Evolutionary conservation across 2,329 filamentous ascomycete species (phyloP).

Genomic region (Cephalotrichum gorgonifer): DNA sequence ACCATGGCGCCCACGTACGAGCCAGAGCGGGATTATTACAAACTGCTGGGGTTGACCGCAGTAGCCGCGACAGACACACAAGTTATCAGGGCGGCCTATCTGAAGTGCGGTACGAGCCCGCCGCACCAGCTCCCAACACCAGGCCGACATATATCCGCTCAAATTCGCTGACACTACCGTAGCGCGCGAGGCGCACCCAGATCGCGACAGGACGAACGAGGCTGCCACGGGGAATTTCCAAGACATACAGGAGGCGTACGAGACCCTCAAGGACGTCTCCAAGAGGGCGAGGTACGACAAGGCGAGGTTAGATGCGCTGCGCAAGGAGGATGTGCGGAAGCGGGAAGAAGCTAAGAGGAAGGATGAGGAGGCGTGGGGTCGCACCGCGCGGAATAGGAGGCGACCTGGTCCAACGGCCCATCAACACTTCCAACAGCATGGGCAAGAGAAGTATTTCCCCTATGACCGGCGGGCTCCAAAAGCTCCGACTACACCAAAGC

Average conservation of each 20-base stretch:
- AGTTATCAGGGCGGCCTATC: conserved; percentile 2
- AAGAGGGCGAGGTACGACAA: conserved; percentile 44
- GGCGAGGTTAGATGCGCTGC: conserved; percentile 38
- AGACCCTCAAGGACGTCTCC: conserved; percentile 50
- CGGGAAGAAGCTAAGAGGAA: conserved; percentile 27
- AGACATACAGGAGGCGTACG: conserved; percentile 75
- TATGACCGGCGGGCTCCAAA: conserved; percentile 1
- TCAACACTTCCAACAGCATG: not conserved
- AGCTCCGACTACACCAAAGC: not conserved
- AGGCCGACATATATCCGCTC: not conserved
- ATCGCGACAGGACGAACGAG: conserved; percentile 78
- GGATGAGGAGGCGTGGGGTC: not conserved
- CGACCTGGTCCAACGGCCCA: not conserved
- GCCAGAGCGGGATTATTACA: conserved; percentile 62
- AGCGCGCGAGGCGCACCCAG: conserved; percentile 82
- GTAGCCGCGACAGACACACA: not conserved
- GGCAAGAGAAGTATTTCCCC: conserved; percentile 4
- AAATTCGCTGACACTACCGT: not conserved
- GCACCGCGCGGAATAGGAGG: not conserved
- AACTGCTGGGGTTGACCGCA: conserved; percentile 54
- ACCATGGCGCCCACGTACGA: conserved; percentile 3
- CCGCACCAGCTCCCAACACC: not conserved
- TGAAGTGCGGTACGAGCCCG: conserved; percentile 4
- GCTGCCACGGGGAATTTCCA: conserved; percentile 74
- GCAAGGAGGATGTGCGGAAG: conserved; percentile 48